A percentile compares a stretch with the other conserved stretches of the same genome.
Conservation (phyloP, 2,329 filamentous ascomycete species). For the Apiospora rasikravindrae region DNA sequence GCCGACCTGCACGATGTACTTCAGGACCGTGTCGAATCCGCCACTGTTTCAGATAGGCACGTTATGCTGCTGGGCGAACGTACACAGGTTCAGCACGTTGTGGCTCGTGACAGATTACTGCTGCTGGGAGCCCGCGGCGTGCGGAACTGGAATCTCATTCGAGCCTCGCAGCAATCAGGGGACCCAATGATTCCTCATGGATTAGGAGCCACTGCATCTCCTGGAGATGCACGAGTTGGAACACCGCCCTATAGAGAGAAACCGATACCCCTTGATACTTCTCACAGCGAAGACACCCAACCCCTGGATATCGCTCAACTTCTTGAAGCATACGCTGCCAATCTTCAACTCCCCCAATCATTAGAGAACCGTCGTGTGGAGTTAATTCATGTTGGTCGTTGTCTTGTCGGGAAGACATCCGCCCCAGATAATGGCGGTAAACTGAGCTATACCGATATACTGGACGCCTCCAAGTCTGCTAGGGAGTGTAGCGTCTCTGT, state of each 20-base stretch:
- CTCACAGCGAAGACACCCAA: neutral
- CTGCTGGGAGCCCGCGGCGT: conserved; percentile 36
- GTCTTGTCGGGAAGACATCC: neutral
- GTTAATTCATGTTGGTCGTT: conserved; percentile 9
- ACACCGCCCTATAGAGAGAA: neutral
- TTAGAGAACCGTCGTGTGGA: conserved; percentile 6
- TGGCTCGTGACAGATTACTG: conserved; percentile 35
- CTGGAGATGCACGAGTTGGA: conserved; percentile 26
- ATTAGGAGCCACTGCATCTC: conserved; percentile 31
- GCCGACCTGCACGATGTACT: conserved; percentile 32
- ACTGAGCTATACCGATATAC: neutral
- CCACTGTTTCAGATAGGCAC: conserved; percentile 33
- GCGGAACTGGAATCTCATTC: conserved; percentile 33
- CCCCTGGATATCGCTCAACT: conserved; percentile 6
- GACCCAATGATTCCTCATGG: neutral
- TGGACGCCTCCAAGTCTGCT: neutral
- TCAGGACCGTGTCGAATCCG: conserved; percentile 25
- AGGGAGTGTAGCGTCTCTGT: neutral
- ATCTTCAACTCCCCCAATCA: neutral
- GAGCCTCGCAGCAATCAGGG: conserved; percentile 21
- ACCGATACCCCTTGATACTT: neutral
- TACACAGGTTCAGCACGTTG: conserved; percentile 33
- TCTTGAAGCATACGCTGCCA: neutral
- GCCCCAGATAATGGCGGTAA: neutral
- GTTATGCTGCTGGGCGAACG: conserved; percentile 39